Percentiles rank a stretch among this genome's conserved stretches.
Evolutionary conservation across 768 basidiomycete genomes (phyloP).

Genomic region (Cystofilobasidium macerans): DNA sequence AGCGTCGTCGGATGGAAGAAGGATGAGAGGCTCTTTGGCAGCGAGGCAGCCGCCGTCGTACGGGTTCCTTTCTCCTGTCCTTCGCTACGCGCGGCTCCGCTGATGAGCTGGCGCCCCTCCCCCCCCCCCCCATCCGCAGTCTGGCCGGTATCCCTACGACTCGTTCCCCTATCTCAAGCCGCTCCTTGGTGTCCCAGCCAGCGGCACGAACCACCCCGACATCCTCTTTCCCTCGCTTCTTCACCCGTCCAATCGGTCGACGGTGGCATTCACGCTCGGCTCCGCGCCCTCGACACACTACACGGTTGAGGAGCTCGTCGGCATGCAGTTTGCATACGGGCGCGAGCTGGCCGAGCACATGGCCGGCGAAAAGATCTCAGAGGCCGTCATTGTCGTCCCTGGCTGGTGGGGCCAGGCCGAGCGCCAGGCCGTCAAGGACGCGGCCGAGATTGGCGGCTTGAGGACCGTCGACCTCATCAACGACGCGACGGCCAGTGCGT

Average conservation of each 20-base stretch:
- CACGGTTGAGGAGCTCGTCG: slow-evolving; percentile 80
- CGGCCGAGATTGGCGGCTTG: slow-evolving; percentile 81
- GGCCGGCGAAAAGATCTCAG: slow-evolving; percentile 59
- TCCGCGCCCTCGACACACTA: slow-evolving; percentile 48
- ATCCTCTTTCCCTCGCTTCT: slow-evolving; percentile 36
- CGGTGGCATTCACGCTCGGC: slow-evolving; percentile 39
- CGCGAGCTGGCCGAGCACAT: slow-evolving; percentile 71
- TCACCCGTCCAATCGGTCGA: slow-evolving; percentile 43
- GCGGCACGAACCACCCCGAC: slow-evolving; percentile 17
- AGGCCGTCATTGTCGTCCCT: slow-evolving; percentile 82
- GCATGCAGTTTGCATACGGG: slow-evolving; percentile 85
- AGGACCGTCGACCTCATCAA: slow-evolving; percentile 72
- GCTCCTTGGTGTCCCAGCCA: slow-evolving; percentile 49
- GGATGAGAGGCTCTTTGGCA: slow-evolving; percentile 76
- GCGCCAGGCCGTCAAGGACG: slow-evolving; percentile 80
- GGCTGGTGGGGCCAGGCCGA: slow-evolving; percentile 82
- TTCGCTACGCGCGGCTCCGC: too few relatives aligned
- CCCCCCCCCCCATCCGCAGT: slow-evolving; percentile 45
- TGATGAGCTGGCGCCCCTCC: neutral
- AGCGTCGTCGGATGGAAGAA: slow-evolving; percentile 79
- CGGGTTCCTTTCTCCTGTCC: slow-evolving; percentile 36
- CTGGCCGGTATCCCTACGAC: slow-evolving; percentile 79
- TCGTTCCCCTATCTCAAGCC: slow-evolving; percentile 77
- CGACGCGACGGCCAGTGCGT: slow-evolving; percentile 64
- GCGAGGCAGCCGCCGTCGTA: slow-evolving; percentile 79